phyloP scores from a whole-genome alignment of 2,329 filamentous ascomycete species.

The Talaromyces sp. region DNA sequence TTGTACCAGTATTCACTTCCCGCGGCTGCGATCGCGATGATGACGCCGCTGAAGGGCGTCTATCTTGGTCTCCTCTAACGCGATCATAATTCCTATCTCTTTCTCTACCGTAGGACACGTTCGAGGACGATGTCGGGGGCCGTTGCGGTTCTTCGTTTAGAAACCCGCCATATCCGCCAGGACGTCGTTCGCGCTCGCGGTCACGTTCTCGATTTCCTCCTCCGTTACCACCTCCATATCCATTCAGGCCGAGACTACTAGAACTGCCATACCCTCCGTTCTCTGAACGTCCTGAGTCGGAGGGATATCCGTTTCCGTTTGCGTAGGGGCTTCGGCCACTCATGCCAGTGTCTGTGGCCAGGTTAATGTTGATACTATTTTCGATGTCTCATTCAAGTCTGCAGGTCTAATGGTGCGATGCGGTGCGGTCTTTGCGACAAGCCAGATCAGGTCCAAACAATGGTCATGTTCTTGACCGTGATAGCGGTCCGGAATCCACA shows the following conservation, averaged over 20 bases:
- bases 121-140: constrained; percentile 23
- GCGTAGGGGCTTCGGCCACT: constrained; percentile 23
- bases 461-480: background rate
- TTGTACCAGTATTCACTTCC: constrained; percentile 25
- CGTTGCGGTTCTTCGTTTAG: constrained; percentile 29
- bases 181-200: constrained; percentile 31
- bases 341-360: constrained; percentile 14
- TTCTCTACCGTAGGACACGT: constrained; percentile 29
- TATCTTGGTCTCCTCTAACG: constrained; percentile 23
- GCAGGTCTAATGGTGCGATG: background rate
- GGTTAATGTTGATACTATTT: background rate
- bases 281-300: constrained; percentile 33
- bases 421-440: background rate
- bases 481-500: background rate
- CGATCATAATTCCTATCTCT: constrained; percentile 9
- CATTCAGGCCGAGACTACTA: constrained; percentile 29
- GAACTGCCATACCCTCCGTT: constrained; percentile 26
- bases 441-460: background rate
- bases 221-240: constrained; percentile 23
- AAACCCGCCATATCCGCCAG: constrained; percentile 44
- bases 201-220: constrained; percentile 25
- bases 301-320: constrained; percentile 34
- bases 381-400: background rate
- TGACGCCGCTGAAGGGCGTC: constrained; percentile 21
- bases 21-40: constrained; percentile 34